Conservation (phyloP, 352 stramenopile genomes). For the Pythium rishiriense region DNA sequence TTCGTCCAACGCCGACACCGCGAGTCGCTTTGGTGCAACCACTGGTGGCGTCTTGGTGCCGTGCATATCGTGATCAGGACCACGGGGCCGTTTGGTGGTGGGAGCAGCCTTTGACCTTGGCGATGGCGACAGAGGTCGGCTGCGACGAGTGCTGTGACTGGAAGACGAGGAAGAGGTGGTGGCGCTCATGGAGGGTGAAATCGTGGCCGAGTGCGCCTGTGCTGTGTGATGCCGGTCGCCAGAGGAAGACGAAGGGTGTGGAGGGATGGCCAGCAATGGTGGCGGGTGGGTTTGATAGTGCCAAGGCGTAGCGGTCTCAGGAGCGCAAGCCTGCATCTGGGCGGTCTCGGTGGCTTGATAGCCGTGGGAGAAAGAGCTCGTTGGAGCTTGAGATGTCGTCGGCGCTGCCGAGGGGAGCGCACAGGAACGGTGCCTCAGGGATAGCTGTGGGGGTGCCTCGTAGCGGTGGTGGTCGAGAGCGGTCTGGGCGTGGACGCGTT, state of each 20-base stretch:
- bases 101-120: not conserved
- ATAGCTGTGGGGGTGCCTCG: too few species aligned
- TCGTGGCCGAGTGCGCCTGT: not conserved
- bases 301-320: not conserved
- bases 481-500: too few species aligned
- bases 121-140: not conserved
- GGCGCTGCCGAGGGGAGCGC: not conserved
- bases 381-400: not conserved
- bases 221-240: constrained; percentile 1
- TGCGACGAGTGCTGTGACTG: constrained; percentile 5
- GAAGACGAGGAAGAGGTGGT: constrained; percentile 19
- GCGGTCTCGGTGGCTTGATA: not conserved
- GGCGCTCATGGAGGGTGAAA: constrained; percentile 23
- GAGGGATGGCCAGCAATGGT: constrained; percentile 8
- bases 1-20: constrained; percentile 38
- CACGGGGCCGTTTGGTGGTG: not conserved
- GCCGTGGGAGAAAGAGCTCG: constrained; percentile 7
- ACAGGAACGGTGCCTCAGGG: not conserved
- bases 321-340: not conserved
- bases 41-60: too few species aligned
- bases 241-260: not conserved
- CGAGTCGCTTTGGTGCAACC: not conserved
- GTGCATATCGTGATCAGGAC: too few species aligned
- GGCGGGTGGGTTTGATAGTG: constrained; percentile 19
- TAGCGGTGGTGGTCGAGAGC: too few species aligned